phyloP scores from a whole-genome alignment of 352 stramenopile species.

The Phytopythium ostracodes region DNA sequence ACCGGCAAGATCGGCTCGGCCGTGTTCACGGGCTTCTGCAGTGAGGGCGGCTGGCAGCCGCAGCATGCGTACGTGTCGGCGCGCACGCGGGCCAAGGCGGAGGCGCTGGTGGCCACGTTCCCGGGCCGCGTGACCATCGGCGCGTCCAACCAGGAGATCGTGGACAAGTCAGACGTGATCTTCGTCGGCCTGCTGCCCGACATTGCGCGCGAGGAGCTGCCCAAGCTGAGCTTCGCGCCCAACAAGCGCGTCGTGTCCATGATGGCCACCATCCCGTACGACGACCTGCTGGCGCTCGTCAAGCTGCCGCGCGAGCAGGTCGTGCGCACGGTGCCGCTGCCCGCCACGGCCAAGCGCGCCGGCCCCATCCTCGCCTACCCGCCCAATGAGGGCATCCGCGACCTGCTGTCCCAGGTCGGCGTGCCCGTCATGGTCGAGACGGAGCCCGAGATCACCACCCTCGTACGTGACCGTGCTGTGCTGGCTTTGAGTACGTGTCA shows the following conservation, averaged over 20 bases:
- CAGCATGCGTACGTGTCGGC: conserved; percentile 68
- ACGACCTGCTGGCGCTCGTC: conserved; percentile 71
- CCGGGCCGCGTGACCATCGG: conserved; percentile 58
- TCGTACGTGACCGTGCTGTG: conserved; percentile 23
- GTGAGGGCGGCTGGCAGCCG: conserved; percentile 67
- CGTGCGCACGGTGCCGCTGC: conserved; percentile 74
- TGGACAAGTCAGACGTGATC: conserved; percentile 78
- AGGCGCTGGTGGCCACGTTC: conserved; percentile 70
- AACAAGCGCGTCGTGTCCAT: conserved; percentile 76
- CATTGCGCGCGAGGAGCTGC: conserved; percentile 64
- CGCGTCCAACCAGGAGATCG: conserved; percentile 74
- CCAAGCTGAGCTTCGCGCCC: conserved; percentile 58
- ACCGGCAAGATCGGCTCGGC: conserved; percentile 87
- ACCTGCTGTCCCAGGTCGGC: conserved; percentile 73
- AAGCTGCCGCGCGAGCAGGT: conserved; percentile 66
- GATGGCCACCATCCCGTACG: conserved; percentile 88
- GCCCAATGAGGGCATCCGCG: conserved; percentile 56
- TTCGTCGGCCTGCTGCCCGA: conserved; percentile 79
- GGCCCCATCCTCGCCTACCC: conserved; percentile 81
- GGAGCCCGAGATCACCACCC: conserved; percentile 79
- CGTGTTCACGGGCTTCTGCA: conserved; percentile 81
- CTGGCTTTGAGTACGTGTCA: neutral
- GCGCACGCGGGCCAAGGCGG: conserved; percentile 71
- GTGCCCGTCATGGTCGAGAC: conserved; percentile 79
- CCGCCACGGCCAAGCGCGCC: conserved; percentile 65